These are phyloP conservation scores for Coemansia sp. DNA, from an alignment of 192 early-diverging fungal genomes.

Conservation along the genomic window DNA sequence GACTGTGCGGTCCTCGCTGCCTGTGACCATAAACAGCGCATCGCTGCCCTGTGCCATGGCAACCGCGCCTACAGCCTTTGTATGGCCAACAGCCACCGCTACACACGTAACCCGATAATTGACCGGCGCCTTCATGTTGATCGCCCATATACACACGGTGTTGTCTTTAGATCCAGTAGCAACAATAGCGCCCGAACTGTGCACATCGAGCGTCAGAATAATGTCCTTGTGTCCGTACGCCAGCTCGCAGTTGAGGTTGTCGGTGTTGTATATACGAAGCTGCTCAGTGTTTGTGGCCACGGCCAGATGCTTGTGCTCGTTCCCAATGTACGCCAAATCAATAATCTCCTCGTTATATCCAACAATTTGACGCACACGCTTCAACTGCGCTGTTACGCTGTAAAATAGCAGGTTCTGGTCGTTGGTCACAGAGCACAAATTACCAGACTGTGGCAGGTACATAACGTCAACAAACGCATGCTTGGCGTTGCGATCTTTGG, in stretches of 20 bases:
- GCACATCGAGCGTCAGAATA: slow-evolving; percentile 75
- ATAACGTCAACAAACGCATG: slow-evolving; percentile 74
- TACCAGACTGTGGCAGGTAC: slow-evolving; percentile 56
- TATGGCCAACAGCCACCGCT: slow-evolving; percentile 83
- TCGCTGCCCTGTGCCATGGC: slow-evolving; percentile 65
- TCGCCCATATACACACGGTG: slow-evolving; percentile 76
- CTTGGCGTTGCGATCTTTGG: slow-evolving; percentile 67
- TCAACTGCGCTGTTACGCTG: slow-evolving; percentile 51
- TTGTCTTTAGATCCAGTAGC: slow-evolving; percentile 93
- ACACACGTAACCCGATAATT: slow-evolving; percentile 61
- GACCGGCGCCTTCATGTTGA: slow-evolving; percentile 59
- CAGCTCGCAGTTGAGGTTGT: slow-evolving; percentile 76
- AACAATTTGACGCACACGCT: slow-evolving; percentile 76
- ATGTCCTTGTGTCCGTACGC: slow-evolving; percentile 88
- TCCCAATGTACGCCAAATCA: slow-evolving; percentile 77
- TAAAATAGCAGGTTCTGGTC: slow-evolving; percentile 92
- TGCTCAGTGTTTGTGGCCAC: slow-evolving; percentile 94
- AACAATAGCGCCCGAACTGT: slow-evolving; percentile 64
- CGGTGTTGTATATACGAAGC: slow-evolving; percentile 81
- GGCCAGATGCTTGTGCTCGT: slow-evolving; percentile 68
- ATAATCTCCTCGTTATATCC: slow-evolving; percentile 98
- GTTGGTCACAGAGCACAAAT: slow-evolving; percentile 73
- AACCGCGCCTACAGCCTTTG: slow-evolving; percentile 89
- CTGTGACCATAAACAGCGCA: slow-evolving; percentile 70
- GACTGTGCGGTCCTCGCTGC: slow-evolving; percentile 91